Evolutionary conservation across 495 filamentous ascomycete genomes (phyloP), one percentile per base, ranked within the genome.

Genomic region (Astrocystis sublimbata): DNA sequence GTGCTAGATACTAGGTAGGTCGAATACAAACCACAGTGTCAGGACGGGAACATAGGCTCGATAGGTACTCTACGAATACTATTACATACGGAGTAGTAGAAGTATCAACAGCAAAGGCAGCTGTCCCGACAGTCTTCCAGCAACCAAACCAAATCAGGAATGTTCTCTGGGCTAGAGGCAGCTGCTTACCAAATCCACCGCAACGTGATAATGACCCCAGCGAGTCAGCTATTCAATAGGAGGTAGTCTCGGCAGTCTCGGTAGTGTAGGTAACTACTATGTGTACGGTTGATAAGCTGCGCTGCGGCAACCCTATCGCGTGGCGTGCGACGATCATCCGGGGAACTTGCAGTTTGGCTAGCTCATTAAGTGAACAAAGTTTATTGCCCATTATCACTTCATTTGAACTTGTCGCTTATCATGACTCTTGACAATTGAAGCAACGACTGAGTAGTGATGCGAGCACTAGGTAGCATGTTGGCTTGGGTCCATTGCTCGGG

Each of bases 301-400:
- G 23, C 35, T 19, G 10, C 52, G 6, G 24, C 23, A 55, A 28
- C 40, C 33, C 15, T 38, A 45, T 33, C 53, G n/a, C 36, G 23
- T 38, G 53, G 40, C 53, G 53, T 10, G 53, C 33, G 53, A 26
- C 17, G 53, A 57, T 57, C 38, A 43, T 57, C 53, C 28, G 40
- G 40, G 53, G 53, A 57, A 57, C 53, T 19, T 15, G 26, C 6
- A 17, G 53, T 12, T 33, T n/a, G n/a, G 40, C n/a, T 9, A 28
- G 21, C n/a, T n/a, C n/a, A 55, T 55, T 28, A 2, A 19, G 6
- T 30, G 21, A 45, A 23, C 42, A 26, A 13, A 49, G 30, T 4
- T n/a, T 30, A 15, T 13, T 31, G 4, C 24, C 46, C 10, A 26
- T 49, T 30, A 17, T 30, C 45, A 30, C 4, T 7, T 23, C 17